Conservation (phyloP, 495 filamentous ascomycete genomes). For the Lophiotrema nucula region DNA sequence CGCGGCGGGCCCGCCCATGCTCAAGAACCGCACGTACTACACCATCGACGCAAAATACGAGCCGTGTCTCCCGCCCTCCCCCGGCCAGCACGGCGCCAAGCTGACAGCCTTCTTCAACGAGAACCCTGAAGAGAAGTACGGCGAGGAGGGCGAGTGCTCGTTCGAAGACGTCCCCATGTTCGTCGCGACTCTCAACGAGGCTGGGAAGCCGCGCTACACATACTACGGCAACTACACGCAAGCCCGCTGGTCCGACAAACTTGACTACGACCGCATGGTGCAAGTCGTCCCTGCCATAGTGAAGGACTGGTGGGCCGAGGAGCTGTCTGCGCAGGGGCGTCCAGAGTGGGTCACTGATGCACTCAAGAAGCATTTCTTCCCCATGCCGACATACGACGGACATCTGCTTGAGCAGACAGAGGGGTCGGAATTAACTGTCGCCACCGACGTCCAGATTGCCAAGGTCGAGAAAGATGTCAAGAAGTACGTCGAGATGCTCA, state of each 20-base stretch:
- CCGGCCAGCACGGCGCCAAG: constrained; percentile 43
- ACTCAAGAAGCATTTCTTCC: constrained; percentile 41
- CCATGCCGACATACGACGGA: constrained; percentile 38
- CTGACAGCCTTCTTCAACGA: constrained; percentile 41
- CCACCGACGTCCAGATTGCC: constrained; percentile 16
- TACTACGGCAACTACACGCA: constrained; percentile 43
- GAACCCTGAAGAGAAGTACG: constrained; percentile 16
- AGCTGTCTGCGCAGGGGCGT: constrained; percentile 29
- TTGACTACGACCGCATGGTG: constrained; percentile 40
- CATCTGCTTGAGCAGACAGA: neutral
- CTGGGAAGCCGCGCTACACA: constrained; percentile 18
- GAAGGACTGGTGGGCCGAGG: constrained; percentile 37
- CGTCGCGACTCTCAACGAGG: constrained; percentile 11
- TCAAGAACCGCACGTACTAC: constrained; percentile 35
- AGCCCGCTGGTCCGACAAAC: constrained; percentile 39
- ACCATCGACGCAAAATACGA: constrained; percentile 35
- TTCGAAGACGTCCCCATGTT: constrained; percentile 38
- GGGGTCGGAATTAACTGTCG: neutral
- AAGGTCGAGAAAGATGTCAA: constrained; percentile 28
- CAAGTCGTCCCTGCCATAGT: constrained; percentile 36
- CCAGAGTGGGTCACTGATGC: constrained; percentile 39
- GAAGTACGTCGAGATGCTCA: constrained; percentile 31
- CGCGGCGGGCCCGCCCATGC: constrained; percentile 2
- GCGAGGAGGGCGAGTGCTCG: constrained; percentile 18
- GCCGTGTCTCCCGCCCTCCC: constrained; percentile 36